Base-by-base conservation (phyloP, 495 filamentous ascomycete genomes). In the Penicillium mononematosum region DNA sequence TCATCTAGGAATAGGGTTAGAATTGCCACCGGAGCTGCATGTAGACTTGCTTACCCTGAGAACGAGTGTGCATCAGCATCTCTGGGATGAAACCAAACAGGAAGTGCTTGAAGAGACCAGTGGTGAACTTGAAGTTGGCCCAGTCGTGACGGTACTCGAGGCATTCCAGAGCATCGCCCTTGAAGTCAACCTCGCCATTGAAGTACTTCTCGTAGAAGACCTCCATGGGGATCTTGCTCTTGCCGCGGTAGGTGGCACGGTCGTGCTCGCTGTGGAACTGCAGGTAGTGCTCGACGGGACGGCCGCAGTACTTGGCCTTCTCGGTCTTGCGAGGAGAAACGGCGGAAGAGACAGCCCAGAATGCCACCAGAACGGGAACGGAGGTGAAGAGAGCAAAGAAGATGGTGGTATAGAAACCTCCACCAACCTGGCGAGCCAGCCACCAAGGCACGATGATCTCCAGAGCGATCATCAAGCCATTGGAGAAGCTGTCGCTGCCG, bases 181-280 rank as follows among this genome's bases (percentile, higher is more conserved):
- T 94, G 78, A 94, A 91, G 61, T 90, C 87, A 56, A 92, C 90
- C 47, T 89, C 82, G 51, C 88, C 87, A 63, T 89, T 85, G 68
- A 94, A 92, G 78, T 92, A 94, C 87, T 86, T 92, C 71, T 94
- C 89, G 58, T 90, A 83, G 77, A 95, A 95, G 44, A 88, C 91
- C 75, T 90, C 82, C 80, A 94, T 85, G 48, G 90, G 87, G 58
- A 95, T 91, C 75, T 88, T 91, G 76, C 81, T 89, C 65, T 77
- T 78, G 70, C 91, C 91, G 65, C 79, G 75, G 76, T 89, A 96
- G 72, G 85, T 90, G 56, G 78, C 70, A 62, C 81, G 74, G 70
- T 96, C 88, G 50, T 79, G 81, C 57, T 85, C 79, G 58, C 85
- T 88, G 77, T 90, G 88, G 81, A 96, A 96, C 41, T 82, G 84